Conservation (phyloP, 352 stramenopile species). For the Globisporangium recalcitrans region DNA sequence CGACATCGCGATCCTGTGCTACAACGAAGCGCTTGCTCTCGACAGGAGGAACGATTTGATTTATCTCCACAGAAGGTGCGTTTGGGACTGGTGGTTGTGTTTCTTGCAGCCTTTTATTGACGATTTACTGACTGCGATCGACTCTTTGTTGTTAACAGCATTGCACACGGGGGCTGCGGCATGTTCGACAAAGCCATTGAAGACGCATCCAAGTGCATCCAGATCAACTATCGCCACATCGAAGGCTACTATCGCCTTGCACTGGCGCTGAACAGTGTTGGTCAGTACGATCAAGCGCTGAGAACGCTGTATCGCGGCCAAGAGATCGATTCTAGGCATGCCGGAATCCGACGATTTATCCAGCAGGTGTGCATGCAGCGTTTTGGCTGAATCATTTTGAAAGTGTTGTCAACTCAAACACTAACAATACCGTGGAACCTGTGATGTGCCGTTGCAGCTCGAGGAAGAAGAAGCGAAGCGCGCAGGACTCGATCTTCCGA, state of each 20-base stretch:
- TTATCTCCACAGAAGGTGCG: slow-evolving; percentile 41
- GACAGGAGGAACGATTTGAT: slow-evolving; percentile 50
- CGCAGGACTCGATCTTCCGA: slow-evolving; percentile 26
- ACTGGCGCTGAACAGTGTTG: slow-evolving; percentile 35
- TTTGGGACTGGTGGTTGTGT: not conserved
- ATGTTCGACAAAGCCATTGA: slow-evolving; percentile 40
- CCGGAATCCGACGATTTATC: slow-evolving; percentile 41
- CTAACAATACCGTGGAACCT: too few relatives aligned
- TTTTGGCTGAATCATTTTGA: too few relatives aligned
- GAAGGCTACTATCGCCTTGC: slow-evolving; percentile 55
- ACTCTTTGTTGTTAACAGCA: slow-evolving; percentile 18
- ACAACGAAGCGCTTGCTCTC: slow-evolving; percentile 42
- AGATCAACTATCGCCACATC: slow-evolving; percentile 54
- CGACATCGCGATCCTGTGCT: slow-evolving; percentile 35
- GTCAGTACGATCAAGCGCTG: slow-evolving; percentile 48
- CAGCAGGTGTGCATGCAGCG: too few relatives aligned
- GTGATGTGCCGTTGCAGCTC: too few relatives aligned
- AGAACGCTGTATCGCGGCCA: slow-evolving; percentile 45
- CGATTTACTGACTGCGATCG: not conserved
- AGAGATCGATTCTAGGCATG: slow-evolving; percentile 41
- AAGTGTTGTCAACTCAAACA: too few relatives aligned
- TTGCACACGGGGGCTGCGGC: slow-evolving; percentile 31
- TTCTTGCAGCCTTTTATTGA: not conserved
- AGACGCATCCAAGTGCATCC: slow-evolving; percentile 49
- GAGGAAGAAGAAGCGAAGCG: slow-evolving; percentile 37